Evolutionary conservation across 495 filamentous ascomycete genomes (phyloP), one percentile per base, ranked within the genome.

Genomic region (Friedmanniomyces endolithicus): DNA sequence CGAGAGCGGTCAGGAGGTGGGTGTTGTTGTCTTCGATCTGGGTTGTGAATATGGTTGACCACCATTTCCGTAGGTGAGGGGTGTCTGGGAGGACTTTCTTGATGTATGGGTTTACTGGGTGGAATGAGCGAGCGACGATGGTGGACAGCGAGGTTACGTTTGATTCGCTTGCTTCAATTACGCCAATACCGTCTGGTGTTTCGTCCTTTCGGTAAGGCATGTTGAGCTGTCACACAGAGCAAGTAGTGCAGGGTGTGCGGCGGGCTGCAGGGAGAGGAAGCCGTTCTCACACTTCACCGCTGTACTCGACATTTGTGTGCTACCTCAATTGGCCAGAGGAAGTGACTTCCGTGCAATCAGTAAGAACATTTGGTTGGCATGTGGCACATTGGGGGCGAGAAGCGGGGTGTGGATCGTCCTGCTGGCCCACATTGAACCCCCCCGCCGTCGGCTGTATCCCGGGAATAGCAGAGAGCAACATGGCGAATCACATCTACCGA

Each of bases 41-140:
- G 41, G 24, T n/a, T 9, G 48, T 53, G 44, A 58, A 58, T 39
- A 40, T 48, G 2, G n/a, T 25, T 0, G 23, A 20, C 49, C 48
- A 58, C 48, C 50, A 58, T 6, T 6, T 14, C 17, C 55, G 39
- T 9, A 58, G 17, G 22, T n/a, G 14, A 7, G 49, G 25, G 7
- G 55, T 58, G 24, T 58, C 55, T 1, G 55, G 55, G 20, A 58
- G 19, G 25, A 35, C 29, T 22, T 33, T 34, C 23, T 41, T 34
- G 19, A 58, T 52, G 50, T 52, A 52, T 0, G 55, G 49, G 34
- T 58, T 58, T 2, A 45, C 41, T 6, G 55, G 49, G 31, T 52
- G 50, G 50, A 58, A 58, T 11, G 55, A 33, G 12, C 55, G 55
- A 16, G 49, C n/a, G 33, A 58, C 23, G 24, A 58, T 46, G 9